A percentile compares a stretch with the other conserved stretches of the same genome.
These are phyloP conservation scores for Phanerochaete sordida DNA, from an alignment of 768 basidiomycete genomes.

Conservation along the genomic window DNA sequence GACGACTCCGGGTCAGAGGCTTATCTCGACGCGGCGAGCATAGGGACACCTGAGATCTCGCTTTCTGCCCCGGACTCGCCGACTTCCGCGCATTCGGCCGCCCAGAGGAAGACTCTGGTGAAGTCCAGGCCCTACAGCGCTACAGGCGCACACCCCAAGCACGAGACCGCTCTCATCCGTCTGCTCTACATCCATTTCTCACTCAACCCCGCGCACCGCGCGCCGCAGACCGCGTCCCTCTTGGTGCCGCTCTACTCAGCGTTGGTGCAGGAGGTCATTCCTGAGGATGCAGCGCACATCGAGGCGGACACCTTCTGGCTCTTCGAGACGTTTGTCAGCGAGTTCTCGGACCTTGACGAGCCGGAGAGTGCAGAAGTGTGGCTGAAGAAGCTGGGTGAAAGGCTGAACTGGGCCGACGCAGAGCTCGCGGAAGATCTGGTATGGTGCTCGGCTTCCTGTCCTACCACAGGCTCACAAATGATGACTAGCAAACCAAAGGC, in stretches of 20 bases:
- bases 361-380: conserved; percentile 58
- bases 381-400: conserved; percentile 60
- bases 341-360: conserved; percentile 71
- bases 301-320: conserved; percentile 86
- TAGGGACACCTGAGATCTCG: conserved; percentile 27
- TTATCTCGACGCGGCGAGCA: not conserved
- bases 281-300: conserved; percentile 57
- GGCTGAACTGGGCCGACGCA: conserved; percentile 57
- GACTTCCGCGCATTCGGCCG: conserved; percentile 17
- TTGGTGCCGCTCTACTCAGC: conserved; percentile 67
- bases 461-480: not conserved
- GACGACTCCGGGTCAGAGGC: not conserved
- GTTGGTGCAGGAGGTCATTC: conserved; percentile 56
- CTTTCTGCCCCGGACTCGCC: conserved; percentile 34
- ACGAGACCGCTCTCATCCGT: conserved; percentile 62
- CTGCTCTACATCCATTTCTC: conserved; percentile 67
- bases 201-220: conserved; percentile 69
- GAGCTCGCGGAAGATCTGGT: conserved; percentile 64
- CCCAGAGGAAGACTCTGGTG: conserved; percentile 43
- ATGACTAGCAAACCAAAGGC: conserved; percentile 53
- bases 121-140: conserved; percentile 42
- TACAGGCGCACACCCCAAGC: conserved; percentile 51
- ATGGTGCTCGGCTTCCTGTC: conserved; percentile 13
- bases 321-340: conserved; percentile 69
- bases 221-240: conserved; percentile 65